Evolutionary conservation across 371 early-diverging fungal species (phyloP).

Genomic region (Mucor piriformis): DNA sequence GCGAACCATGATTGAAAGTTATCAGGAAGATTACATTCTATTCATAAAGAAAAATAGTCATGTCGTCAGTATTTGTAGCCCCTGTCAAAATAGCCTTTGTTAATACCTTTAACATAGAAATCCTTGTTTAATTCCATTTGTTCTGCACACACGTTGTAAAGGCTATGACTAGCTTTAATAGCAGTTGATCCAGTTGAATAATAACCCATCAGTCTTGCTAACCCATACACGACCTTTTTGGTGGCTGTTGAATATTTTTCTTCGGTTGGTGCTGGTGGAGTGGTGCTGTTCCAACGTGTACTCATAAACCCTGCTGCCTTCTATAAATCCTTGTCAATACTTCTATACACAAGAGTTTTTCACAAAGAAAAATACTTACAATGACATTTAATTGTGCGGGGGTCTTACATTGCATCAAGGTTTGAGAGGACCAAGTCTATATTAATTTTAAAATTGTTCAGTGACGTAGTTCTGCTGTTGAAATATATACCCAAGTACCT

Average conservation of each 20-base stretch:
- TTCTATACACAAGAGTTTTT: no score
- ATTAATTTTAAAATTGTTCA: no score
- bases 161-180: conserved; percentile 57
- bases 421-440: conserved; percentile 3
- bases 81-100: conserved; percentile 4
- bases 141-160: conserved; percentile 56
- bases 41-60: not conserved
- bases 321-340: not conserved
- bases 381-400: conserved; percentile 10
- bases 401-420: conserved; percentile 14
- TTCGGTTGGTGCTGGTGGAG: not conserved
- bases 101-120: conserved; percentile 59
- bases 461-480: no score
- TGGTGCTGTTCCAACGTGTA: conserved; percentile 14
- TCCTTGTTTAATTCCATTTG: conserved; percentile 57
- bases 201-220: conserved; percentile 60
- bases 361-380: conserved; percentile 2
- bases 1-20: conserved; percentile 96
- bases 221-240: conserved; percentile 47
- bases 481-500: no score
- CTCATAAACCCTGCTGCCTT: conserved; percentile 3
- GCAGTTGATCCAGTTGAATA: conserved; percentile 60
- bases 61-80: not conserved
- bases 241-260: conserved; percentile 42
- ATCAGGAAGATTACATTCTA: conserved; percentile 77